Evolutionary conservation across 192 early-diverging fungal genomes (phyloP).

Genomic region (Cladochytrium replicatum): DNA sequence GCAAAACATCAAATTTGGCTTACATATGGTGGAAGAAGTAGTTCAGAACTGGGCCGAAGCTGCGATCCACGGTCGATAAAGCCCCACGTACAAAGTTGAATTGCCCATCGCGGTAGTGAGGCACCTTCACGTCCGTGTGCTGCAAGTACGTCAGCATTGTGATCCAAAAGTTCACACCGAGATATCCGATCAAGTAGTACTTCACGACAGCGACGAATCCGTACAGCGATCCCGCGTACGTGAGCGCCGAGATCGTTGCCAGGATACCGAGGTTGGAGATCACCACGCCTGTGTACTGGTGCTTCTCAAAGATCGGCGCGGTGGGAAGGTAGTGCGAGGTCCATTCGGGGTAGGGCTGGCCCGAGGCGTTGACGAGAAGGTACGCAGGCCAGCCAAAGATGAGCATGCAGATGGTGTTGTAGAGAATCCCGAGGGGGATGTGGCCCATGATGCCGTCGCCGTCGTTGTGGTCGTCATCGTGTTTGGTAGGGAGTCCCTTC

Average conservation of each 20-base stretch:
- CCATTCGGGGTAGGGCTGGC: constrained; percentile 61
- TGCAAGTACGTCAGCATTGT: constrained; percentile 90
- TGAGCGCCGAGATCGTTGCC: constrained; percentile 40
- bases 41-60: constrained; percentile 83
- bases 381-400: constrained; percentile 86
- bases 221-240: constrained; percentile 37
- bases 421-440: constrained; percentile 58
- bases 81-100: constrained; percentile 95
- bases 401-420: constrained; percentile 57
- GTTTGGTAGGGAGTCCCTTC: no score
- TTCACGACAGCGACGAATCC: constrained; percentile 56
- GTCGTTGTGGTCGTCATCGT: constrained; percentile 34
- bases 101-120: constrained; percentile 71
- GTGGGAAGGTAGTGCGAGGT: constrained; percentile 82
- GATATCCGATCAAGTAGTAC: constrained; percentile 89
- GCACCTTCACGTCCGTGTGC: constrained; percentile 80
- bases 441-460: constrained; percentile 54
- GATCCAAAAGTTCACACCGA: constrained; percentile 90
- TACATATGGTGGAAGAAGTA: constrained; percentile 54
- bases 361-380: constrained; percentile 65
- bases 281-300: constrained; percentile 60
- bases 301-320: constrained; percentile 67
- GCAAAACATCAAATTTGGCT: no score
- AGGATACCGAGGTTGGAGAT: constrained; percentile 67
- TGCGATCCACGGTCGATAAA: constrained; percentile 80